Percentiles rank a stretch among this genome's conserved stretches.
Conservation (phyloP, 805 yeast species). For the Wickerhamiella hasegawae region DNA sequence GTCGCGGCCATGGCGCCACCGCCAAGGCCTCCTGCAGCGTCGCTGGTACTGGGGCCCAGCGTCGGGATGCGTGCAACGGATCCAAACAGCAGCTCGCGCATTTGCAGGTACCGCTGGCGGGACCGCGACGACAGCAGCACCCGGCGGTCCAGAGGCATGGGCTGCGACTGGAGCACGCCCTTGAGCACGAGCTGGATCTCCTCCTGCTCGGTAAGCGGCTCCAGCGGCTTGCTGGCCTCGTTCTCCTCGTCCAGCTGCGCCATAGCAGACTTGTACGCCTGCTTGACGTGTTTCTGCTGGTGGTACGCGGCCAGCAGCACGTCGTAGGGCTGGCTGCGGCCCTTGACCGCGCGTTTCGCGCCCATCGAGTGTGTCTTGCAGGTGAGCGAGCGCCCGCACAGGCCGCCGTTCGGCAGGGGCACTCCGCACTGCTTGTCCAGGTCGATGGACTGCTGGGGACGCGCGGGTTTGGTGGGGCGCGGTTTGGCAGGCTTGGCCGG, state of each 20-base stretch:
- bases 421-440: constrained; percentile 76
- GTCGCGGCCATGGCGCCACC: constrained; percentile 19
- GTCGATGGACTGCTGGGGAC: constrained; percentile 11
- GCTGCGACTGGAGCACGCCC: constrained; percentile 48
- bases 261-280: constrained; percentile 1
- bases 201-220: constrained; percentile 49
- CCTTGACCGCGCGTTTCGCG: constrained; percentile 87
- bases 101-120: constrained; percentile 54
- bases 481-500: no score
- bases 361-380: constrained; percentile 99
- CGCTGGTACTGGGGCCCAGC: constrained; percentile 34
- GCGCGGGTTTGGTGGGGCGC: no score
- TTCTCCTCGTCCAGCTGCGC: constrained; percentile 23
- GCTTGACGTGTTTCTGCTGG: constrained; percentile 75
- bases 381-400: constrained; percentile 87
- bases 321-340: constrained; percentile 88
- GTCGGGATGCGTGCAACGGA: constrained; percentile 42
- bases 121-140: constrained; percentile 52
- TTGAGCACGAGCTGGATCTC: constrained; percentile 84
- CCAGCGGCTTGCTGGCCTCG: constrained; percentile 24
- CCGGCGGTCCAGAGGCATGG: constrained; percentile 57
- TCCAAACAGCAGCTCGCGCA: constrained; percentile 81
- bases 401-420: constrained; percentile 81
- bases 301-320: constrained; percentile 77
- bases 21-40: constrained; percentile 5